These are phyloP conservation scores for Aureobasidium pullulans DNA, from an alignment of 2,329 filamentous ascomycete genomes.

Conservation along the genomic window DNA sequence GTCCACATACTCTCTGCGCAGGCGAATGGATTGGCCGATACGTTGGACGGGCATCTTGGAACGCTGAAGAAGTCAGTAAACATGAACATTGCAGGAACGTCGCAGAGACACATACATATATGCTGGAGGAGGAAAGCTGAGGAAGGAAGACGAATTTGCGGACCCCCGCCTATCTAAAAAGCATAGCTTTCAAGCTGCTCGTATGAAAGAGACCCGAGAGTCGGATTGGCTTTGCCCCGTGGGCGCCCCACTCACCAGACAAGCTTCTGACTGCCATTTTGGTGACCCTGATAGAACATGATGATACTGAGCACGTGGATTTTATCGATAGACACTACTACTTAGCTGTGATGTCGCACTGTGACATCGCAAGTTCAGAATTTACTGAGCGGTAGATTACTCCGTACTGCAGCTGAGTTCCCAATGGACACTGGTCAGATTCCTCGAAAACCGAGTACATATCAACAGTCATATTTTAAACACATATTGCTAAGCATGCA, in stretches of 20 bases:
- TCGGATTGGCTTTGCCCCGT: constrained; percentile 10
- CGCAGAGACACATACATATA: not conserved
- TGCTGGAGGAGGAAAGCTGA: not conserved
- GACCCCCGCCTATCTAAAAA: constrained; percentile 10
- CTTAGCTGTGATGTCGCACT: no score
- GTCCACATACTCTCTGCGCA: constrained; percentile 58
- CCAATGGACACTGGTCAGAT: no score
- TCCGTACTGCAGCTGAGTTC: no score
- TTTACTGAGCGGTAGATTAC: no score
- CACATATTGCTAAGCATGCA: no score
- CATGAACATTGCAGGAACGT: not conserved
- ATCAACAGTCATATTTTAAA: no score
- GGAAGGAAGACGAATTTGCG: not conserved
- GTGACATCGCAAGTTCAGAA: no score
- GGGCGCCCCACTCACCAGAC: constrained; percentile 6
- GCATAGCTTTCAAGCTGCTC: constrained; percentile 9
- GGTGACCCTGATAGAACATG: no score
- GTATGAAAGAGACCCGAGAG: constrained; percentile 10
- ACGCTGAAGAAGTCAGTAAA: not conserved
- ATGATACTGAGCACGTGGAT: no score
- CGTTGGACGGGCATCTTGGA: constrained; percentile 29
- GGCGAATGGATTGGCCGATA: constrained; percentile 64
- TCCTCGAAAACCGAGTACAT: no score
- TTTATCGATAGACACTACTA: no score
- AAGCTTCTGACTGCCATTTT: not conserved